phyloP scores from a whole-genome alignment of 2,329 filamentous ascomycete species.

The Colletotrichum eremochloae region DNA sequence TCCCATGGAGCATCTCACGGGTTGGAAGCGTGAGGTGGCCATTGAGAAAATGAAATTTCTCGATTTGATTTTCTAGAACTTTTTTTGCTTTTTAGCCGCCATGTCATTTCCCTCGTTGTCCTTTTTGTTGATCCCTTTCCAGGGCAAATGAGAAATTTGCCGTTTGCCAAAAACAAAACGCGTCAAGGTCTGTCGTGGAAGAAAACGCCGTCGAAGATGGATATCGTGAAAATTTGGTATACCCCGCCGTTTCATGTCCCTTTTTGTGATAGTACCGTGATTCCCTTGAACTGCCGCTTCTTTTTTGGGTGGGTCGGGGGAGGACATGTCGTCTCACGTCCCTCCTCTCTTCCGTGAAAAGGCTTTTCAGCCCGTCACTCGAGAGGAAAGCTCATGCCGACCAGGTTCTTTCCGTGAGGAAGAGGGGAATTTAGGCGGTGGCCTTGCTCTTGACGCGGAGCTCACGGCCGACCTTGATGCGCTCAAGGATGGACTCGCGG shows the following conservation, averaged over 20 bases:
- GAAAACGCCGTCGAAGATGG: constrained; percentile 30
- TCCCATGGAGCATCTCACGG: constrained; percentile 83
- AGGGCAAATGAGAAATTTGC: constrained; percentile 16
- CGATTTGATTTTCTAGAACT: constrained; percentile 47
- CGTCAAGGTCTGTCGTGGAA: constrained; percentile 23
- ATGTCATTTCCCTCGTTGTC: constrained; percentile 41
- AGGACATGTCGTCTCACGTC: neutral
- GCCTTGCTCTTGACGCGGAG: constrained; percentile 79
- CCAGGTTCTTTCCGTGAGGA: neutral
- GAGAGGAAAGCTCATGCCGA: neutral
- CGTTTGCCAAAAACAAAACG: constrained; percentile 28
- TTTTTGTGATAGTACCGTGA: constrained; percentile 3
- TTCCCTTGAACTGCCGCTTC: constrained; percentile 40
- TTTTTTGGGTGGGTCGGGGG: constrained; percentile 5
- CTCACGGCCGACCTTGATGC: constrained; percentile 86
- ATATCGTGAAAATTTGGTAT: constrained; percentile 21
- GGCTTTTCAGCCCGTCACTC: constrained; percentile 12
- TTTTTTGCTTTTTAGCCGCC: constrained; percentile 48
- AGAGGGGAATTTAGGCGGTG: constrained; percentile 62
- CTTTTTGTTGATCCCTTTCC: constrained; percentile 43
- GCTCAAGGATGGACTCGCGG: constrained; percentile 88
- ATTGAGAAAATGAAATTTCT: constrained; percentile 70
- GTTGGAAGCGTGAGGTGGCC: constrained; percentile 76
- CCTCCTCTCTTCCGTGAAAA: neutral
- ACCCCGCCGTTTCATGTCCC: constrained; percentile 15